Evolutionary conservation across 371 early-diverging fungal species (phyloP), one percentile per base, ranked within the genome.

Genomic region (Lichtheimia corymbifera): DNA sequence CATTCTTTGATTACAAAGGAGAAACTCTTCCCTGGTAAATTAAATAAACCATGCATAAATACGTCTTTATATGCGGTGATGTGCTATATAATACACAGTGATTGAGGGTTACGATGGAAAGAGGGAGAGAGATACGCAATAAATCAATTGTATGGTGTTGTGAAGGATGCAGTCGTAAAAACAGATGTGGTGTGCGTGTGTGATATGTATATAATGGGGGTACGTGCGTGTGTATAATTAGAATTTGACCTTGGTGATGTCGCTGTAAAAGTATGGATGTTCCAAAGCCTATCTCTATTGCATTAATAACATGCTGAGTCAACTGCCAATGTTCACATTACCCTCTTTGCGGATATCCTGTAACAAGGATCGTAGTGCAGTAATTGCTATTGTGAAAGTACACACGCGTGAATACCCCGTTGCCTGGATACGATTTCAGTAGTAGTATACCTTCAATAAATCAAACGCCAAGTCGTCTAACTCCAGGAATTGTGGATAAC

Each of bases 231-330:
- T 47, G 45, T n/a, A 11, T 5, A 47, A 18, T 53, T 45, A 61
- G 53, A 61, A 61, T 24, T 61, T 61, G 43, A 61, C 18, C 24
- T 52, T 53, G 52, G 53, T 53, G 9, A 53, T 44, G 42, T 65
- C 65, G 15, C 50, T 59, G 47, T 56, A 65, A 44, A 65, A 65
- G 24, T 60, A 65, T 18, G 65, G 61, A 55, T 65, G 65, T 35
- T 60, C 55, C 50, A 56, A 35, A 6, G 65, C 65, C 65, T 65
- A 35, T 9, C 1, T 30, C 30, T 35, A 4, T 5, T 35, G 6
- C 35, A 35, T 35, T 35, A 53, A 5, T n/a, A 5, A 42, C 6
- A 7, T 42, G 13, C 9, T 3, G 27, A 49, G 27, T 22, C 0
- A 17, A 0, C 14, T 11, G 22, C 4, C 12, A 13, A 5, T 7